phyloP scores from a whole-genome alignment of 805 yeast species.

The Zygotorulaspora sp. region DNA sequence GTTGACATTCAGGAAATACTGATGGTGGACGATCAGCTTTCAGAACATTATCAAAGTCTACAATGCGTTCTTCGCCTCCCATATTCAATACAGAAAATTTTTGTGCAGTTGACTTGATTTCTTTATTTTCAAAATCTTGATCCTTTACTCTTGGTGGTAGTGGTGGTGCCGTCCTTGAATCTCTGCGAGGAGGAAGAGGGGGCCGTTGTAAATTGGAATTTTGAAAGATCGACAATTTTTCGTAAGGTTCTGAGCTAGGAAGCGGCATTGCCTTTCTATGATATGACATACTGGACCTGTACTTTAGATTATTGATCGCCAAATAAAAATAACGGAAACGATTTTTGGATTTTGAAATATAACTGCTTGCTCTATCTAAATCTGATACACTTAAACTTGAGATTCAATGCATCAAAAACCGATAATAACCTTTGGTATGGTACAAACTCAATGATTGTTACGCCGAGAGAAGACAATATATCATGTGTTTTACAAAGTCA shows the following conservation, averaged over 20 bases:
- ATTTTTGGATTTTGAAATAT: not conserved
- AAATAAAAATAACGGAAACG: not conserved
- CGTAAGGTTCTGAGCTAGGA: conserved; percentile 16
- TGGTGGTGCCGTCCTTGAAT: conserved; percentile 10
- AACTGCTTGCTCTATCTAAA: not conserved
- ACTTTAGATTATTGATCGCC: too few species aligned
- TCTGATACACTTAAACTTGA: too few species aligned
- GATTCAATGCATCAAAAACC: too few species aligned
- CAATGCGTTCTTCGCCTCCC: conserved; percentile 12
- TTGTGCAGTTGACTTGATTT: not conserved
- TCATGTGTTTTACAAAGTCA: too few species aligned
- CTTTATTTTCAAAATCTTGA: not conserved
- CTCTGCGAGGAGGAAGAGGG: not conserved
- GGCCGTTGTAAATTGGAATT: conserved; percentile 3
- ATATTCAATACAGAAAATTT: conserved; percentile 1
- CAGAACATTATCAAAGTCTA: conserved; percentile 42
- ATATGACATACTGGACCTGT: conserved; percentile 9
- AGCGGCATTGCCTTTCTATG: conserved; percentile 31
- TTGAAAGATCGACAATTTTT: conserved; percentile 16
- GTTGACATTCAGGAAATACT: conserved; percentile 35
- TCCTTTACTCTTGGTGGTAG: conserved; percentile 11
- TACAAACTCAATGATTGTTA: too few species aligned
- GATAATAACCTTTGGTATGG: too few species aligned
- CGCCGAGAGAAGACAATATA: too few species aligned
- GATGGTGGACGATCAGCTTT: conserved; percentile 42